These are phyloP conservation scores for Camelina hispida DNA, from an alignment of 345 rosid genomes.

Conservation along the genomic window DNA sequence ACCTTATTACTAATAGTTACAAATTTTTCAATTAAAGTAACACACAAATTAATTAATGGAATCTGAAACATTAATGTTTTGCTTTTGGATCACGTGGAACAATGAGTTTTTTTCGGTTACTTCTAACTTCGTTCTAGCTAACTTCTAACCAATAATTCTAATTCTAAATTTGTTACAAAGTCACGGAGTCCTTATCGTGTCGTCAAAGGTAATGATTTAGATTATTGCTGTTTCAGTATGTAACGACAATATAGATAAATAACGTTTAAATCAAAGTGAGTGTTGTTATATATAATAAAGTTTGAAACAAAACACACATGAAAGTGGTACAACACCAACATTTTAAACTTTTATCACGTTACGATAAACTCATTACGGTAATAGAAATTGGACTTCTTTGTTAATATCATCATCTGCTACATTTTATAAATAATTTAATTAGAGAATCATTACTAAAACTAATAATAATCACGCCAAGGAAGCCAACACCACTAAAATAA, in stretches of 20 bases:
- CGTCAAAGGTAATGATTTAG: background rate
- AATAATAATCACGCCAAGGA: background rate
- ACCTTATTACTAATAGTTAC: slow-evolving; percentile 17
- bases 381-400: no score
- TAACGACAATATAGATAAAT: no score
- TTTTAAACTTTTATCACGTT: slow-evolving; percentile 2
- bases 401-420: no score
- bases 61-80: background rate
- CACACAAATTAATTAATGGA: background rate
- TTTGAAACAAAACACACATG: background rate
- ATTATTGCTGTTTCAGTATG: no score
- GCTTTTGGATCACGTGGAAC: slow-evolving; percentile 22
- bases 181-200: slow-evolving; percentile 11
- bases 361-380: background rate
- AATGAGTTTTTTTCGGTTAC: background rate
- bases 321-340: slow-evolving; percentile 1
- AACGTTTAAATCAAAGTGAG: background rate
- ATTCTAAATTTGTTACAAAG: background rate
- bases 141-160: background rate
- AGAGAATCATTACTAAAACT: background rate
- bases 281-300: background rate
- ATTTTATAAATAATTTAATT: background rate
- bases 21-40: background rate
- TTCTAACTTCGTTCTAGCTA: background rate
- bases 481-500: background rate